Evolutionary conservation across 805 yeast species (phyloP), one percentile per base, ranked within the genome.

Genomic region (Wilhelminamyces savonicus): DNA sequence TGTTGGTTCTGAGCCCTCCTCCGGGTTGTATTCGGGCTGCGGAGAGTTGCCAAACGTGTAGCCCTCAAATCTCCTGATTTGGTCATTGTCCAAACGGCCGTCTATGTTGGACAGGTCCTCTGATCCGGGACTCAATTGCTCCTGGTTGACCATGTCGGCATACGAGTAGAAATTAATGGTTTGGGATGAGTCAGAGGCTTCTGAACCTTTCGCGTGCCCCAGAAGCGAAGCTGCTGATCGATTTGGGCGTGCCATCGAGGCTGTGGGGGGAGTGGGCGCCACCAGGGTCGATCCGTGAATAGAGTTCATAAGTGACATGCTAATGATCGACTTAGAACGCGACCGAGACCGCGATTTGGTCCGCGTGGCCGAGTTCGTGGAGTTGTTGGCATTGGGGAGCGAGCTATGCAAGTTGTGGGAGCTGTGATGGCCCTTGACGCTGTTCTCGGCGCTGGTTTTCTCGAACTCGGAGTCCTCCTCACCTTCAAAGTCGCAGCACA

Each of bases 101-200:
- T n/a, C n/a, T n/a, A n/a, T n/a, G n/a, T n/a, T n/a, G n/a, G n/a
- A n/a, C n/a, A n/a, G n/a, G n/a, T n/a, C n/a, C n/a, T n/a, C n/a
- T n/a, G n/a, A n/a, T n/a, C n/a, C n/a, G n/a, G n/a, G n/a, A n/a
- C n/a, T n/a, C n/a, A 30, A 26, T 2, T 8, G 35, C 29, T 53
- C 57, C 24, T 49, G 42, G 21, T 41, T 40, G 9, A 51, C 30
- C 39, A 54, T 47, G 19, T 55, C 61, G 3, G 58, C 59, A 38
- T 44, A 55, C n/a, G 56, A 51, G 34, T 51, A 55, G 28, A 45
- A 55, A 20, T 54, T 52, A 21, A 55, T 48, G 7, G 56, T 49
- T n/a, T 41, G 23, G n/a, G n/a, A n/a, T n/a, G n/a, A n/a, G n/a
- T n/a, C n/a, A n/a, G n/a, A n/a, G n/a, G n/a, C n/a, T n/a, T n/a